Conservation (phyloP, 345 rosid species). For the Excoecaria cochinchinensis region DNA sequence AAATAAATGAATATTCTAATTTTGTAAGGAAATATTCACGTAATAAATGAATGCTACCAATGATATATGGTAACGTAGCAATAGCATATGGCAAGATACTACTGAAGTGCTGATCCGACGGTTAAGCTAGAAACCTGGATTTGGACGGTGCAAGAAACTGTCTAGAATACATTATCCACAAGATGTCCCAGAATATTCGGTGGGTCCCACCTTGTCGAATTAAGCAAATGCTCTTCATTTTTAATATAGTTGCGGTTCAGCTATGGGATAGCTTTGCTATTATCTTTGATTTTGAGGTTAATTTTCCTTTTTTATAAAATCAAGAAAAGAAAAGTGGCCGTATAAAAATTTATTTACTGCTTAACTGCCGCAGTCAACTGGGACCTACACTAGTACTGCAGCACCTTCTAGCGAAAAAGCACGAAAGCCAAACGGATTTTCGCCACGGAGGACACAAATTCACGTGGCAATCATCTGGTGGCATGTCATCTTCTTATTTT, state of each 20-base stretch:
- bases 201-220: background rate
- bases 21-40: background rate
- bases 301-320: no score
- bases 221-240: no score
- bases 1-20: background rate
- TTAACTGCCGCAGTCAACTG: no score
- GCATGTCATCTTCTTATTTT: background rate
- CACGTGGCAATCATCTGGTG: background rate
- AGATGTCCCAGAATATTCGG: background rate
- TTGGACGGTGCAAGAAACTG: slow-evolving; percentile 14
- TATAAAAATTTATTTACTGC: no score
- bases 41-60: background rate
- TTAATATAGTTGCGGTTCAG: no score
- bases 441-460: background rate
- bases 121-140: background rate
- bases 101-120: background rate
- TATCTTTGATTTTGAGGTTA: no score
- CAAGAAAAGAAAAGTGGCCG: no score
- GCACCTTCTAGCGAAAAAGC: background rate
- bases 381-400: no score
- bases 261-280: no score
- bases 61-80: no score
- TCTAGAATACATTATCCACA: background rate
- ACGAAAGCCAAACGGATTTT: background rate
- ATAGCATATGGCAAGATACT: background rate